Base-by-base conservation (phyloP, 139 green algal species). In the Chlorella ohadii region DNA sequence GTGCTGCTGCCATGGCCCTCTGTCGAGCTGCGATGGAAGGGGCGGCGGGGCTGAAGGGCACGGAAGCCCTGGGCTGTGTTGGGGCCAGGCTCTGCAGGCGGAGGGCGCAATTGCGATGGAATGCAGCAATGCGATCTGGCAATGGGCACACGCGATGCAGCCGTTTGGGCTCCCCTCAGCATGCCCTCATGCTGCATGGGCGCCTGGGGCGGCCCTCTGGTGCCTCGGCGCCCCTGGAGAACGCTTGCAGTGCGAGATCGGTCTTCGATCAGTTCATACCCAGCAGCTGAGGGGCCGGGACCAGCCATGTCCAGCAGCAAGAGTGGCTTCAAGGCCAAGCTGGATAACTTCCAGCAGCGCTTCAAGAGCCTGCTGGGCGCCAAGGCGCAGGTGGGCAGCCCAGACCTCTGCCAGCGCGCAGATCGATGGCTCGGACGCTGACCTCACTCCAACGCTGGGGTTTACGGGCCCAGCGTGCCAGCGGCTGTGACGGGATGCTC, bases 351-450 rank as follows among this genome's bases (percentile, higher is more conserved):
- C 38, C 86, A 89, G 63, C 64, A 68, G 2, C 67, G 77, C 16
- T 89, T 89, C 74, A 59, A 78, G 44, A 59, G 34, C 39, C 44
- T 89, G 13, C 61, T 89, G 61, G 86, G 86, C 5, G 57, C 82
- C 39, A 81, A 81, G 23, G 39, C 72, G 1, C 68, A 85, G 80
- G 68, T 85, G 44, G 28, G 64, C 72, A 23, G 44, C 4, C 19
- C 51, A 59, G 15, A 59, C 51, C 51, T 59, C 11, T 44, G 28
- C 47, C 23, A 9, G 28, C 17, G 4, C 31, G 44, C 44, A 65
- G 65, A 72, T 72, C 65, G 31, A 11, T 31, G 23, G 59, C 4
- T 17, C 7, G 11, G 7, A 6, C 51, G 31, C 65, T 72, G 27
- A 72, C 65, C 65, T 39, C n/a, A 72, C 36, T 72, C 51, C 51